Percentiles rank a stretch among this genome's conserved stretches.
These are phyloP conservation scores for Ustilago xerochloae DNA, from an alignment of 1,284 basidiomycete genomes.

Conservation along the genomic window DNA sequence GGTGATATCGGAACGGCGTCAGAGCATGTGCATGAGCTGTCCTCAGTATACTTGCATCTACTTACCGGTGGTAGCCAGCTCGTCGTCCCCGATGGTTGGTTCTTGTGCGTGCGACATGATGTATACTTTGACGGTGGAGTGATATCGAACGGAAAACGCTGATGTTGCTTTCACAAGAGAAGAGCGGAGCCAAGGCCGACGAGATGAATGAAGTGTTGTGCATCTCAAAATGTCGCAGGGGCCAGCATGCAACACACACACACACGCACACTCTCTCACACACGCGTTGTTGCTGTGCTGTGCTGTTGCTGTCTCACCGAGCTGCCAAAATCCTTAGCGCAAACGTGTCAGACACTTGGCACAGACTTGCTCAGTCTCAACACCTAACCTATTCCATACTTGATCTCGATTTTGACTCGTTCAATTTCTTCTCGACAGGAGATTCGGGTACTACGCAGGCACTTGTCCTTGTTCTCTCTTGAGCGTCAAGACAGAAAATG, in stretches of 20 bases:
- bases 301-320: not conserved
- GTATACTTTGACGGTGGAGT: not conserved
- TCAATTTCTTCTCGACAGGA: too few relatives aligned
- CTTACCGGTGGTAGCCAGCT: conserved; percentile 53
- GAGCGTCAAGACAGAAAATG: too few relatives aligned
- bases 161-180: conserved; percentile 7
- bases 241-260: not conserved
- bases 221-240: too few relatives aligned
- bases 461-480: too few relatives aligned
- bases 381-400: too few relatives aligned
- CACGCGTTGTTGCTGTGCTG: not conserved
- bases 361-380: too few relatives aligned
- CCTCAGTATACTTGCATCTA: not conserved
- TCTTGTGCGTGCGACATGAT: conserved; percentile 54
- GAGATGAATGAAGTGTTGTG: too few relatives aligned
- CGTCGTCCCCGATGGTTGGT: conserved; percentile 47
- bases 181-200: too few relatives aligned
- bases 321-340: not conserved
- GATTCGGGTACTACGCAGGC: too few relatives aligned
- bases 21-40: too few relatives aligned
- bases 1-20: not conserved
- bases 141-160: not conserved
- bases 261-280: not conserved
- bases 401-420: too few relatives aligned
- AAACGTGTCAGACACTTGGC: not conserved